Evolutionary conservation across 2,329 filamentous ascomycete genomes (phyloP), one percentile per base, ranked within the genome.

Genomic region (Rugonectria rugulosa): DNA sequence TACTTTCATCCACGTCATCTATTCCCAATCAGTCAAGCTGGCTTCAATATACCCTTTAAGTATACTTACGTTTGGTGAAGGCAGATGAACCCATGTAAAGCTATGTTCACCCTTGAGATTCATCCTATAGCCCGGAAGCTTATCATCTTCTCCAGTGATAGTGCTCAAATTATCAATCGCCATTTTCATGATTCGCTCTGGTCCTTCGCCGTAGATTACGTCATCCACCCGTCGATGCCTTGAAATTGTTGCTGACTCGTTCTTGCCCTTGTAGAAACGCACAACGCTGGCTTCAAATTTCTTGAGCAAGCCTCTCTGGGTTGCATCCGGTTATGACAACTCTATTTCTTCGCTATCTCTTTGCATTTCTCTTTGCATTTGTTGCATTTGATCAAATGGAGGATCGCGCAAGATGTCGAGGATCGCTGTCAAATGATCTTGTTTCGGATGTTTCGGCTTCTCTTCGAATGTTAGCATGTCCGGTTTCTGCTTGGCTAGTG

Each of bases 1-100:
- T 10, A 58, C 52, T 15, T 40, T 56, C 42, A 59, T 59, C 53
- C 53, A 59, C 6, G 21, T n/a, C 46, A 59, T 53, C 53, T 56
- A 20, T 34, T 4, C 2, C 27, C 9, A 23, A 17, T 19, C 3
- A 11, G 15, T n/a, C 26, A n/a, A 32, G 5, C 26, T 9, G 8
- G n/a, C n/a, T n/a, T 32, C 11, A n/a, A 14, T 6, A 32, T n/a
- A 9, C 15, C 6, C 11, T 32, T 14, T 10, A 32, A 6, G 29
- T 32, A n/a, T 6, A 45, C 56, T 21, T 8, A 59, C 56, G 6
- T 59, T 59, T 0, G 56, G 56, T 3, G 56, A 27, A 1, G 56
- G 56, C 1, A 59, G 8, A 12, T 59, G 56, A 19, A 59, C 21
- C 56, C 53, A 56, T 3, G 41, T 56, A 23, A 56, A 52, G 5